Percentiles rank a stretch among this genome's conserved stretches.
phyloP scores from a whole-genome alignment of 2,329 filamentous ascomycete species.

The Incumbomyces delicatus region DNA sequence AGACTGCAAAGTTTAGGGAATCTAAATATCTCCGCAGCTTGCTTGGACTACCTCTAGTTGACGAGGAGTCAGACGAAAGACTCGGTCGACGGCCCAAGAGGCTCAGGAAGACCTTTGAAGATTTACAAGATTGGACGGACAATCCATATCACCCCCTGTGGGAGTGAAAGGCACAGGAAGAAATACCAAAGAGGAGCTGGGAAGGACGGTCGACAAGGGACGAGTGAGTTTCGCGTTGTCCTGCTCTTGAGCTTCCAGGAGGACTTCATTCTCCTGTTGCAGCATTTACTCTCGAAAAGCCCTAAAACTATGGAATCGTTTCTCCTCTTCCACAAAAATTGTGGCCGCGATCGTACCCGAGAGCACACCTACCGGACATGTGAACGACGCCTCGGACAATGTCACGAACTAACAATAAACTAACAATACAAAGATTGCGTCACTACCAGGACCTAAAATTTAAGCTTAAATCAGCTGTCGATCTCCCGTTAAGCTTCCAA shows the following conservation, averaged over 20 bases:
- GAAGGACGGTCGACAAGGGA: no score
- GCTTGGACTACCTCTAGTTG: conserved; percentile 25
- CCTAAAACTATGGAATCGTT: no score
- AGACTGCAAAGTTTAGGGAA: conserved; percentile 32
- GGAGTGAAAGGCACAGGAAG: conserved; percentile 9
- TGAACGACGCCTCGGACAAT: no score
- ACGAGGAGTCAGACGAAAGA: conserved; percentile 18
- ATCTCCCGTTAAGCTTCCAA: conserved; percentile 9
- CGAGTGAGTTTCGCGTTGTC: no score
- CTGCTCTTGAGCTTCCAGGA: no score
- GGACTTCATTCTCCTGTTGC: not conserved
- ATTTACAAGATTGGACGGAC: conserved; percentile 26
- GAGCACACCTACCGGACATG: no score
- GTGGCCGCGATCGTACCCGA: no score
- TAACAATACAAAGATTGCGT: not conserved
- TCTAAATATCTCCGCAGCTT: conserved; percentile 37
- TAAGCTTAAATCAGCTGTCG: conserved; percentile 15
- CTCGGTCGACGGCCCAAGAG: conserved; percentile 18
- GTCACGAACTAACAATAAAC: no score
- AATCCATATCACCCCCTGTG: not conserved
- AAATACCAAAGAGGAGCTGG: not conserved
- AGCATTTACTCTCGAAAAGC: no score
- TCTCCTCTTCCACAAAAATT: no score
- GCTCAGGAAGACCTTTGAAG: conserved; percentile 21
- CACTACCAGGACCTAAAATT: not conserved